phyloP scores from a whole-genome alignment of 2,329 filamentous ascomycete genomes.

The Cladosporium sp. region DNA sequence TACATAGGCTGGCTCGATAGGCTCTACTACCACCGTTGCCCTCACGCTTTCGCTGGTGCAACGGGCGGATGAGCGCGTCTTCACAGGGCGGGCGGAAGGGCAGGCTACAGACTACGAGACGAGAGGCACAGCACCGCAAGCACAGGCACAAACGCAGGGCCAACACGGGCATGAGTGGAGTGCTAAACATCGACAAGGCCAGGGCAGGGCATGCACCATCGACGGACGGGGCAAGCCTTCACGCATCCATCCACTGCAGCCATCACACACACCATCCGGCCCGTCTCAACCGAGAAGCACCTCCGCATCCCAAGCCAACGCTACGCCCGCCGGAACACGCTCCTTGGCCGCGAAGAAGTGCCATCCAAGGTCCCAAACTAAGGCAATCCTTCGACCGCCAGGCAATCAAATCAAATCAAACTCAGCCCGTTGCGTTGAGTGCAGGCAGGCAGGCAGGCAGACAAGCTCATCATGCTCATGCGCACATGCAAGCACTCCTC shows the following conservation, averaged over 20 bases:
- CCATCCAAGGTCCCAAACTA: background rate
- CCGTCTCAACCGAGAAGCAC: slow-evolving; percentile 13
- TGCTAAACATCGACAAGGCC: background rate
- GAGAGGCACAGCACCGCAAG: background rate
- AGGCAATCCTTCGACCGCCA: background rate
- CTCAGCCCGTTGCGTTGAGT: background rate
- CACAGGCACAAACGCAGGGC: background rate
- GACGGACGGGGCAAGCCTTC: background rate
- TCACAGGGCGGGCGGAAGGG: background rate
- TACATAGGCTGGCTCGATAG: background rate
- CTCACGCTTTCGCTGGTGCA: background rate
- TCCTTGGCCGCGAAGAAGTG: background rate
- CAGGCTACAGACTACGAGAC: background rate
- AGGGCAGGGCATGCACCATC: slow-evolving; percentile 1
- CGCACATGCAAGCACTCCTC: slow-evolving; percentile 1
- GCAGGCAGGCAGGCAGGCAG: background rate
- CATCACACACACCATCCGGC: slow-evolving; percentile 2
- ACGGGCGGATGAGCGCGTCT: background rate
- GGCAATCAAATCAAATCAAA: background rate
- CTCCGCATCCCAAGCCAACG: slow-evolving; percentile 7
- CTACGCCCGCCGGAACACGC: background rate
- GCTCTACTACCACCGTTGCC: background rate
- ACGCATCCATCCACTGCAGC: background rate
- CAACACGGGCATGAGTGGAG: background rate
- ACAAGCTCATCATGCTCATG: background rate